Evolutionary conservation across 306 rosid genomes (phyloP), one percentile per base, ranked within the genome.

Genomic region (Cucurbita moschata): DNA sequence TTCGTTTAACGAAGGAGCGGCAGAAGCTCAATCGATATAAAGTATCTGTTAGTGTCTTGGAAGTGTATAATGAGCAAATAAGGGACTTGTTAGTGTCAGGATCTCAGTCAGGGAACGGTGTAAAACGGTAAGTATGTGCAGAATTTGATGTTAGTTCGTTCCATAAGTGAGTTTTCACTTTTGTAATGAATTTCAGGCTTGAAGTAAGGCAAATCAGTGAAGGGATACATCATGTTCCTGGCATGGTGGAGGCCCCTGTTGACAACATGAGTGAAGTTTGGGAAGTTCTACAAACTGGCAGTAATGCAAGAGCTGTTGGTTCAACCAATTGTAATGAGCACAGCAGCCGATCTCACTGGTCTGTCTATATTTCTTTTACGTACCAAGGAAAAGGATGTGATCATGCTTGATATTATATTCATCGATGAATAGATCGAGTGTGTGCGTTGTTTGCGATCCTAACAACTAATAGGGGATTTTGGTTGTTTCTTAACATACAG

Each of bases 21-120:
- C 75, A 87, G 70, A 83, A 76, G 26, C 79, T 89, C 19, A 69
- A 74, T 67, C 77, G 77, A n/a, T 95, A 91, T 66, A 81, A 85
- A 80, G 85, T 95, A 58, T 85, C 92, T 77, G 99, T 95, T 47
- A 89, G 97, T 70, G 97, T 88, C 79, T 83, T 91, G 64, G 99
- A 95, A 88, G 99, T 95, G 77, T 95, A 95, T 84, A 95, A 95
- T 43, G 99, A 95, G 82, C 99, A 95, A 79, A 91, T 95, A 62
- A 82, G 97, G 74, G 99, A 95, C 79, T 83, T 95, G 86, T 82
- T 95, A 12, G 86, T 82, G 77, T 75, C 92, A 59, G 96, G 89
- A 84, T 82, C 85, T 84, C 96, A 89, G 72, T 80, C 83, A 15
- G 96, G 90, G 65, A 78, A 75, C 15, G 75, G 84, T 77, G 82